Base-by-base conservation (phyloP, 805 yeast genomes). In the Suhomyces prunicola region DNA sequence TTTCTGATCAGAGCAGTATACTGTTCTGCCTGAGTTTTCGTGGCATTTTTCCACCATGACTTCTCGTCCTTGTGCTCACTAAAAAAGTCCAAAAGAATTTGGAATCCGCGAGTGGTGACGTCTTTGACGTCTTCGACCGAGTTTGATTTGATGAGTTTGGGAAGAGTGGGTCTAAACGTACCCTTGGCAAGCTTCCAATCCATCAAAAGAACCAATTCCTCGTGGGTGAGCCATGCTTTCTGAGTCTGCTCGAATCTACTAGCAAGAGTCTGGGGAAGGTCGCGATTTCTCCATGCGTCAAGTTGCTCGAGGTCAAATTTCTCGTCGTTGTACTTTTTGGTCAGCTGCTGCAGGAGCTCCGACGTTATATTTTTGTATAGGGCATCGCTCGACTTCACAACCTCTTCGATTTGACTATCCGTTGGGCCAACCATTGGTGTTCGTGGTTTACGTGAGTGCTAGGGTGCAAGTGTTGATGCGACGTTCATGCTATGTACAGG, bases 181-280 rank as follows among this genome's bases (percentile, higher is more conserved):
- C 70, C 70, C 46, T 60, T 62, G n/a, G 67, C 65, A 44, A 79
- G 67, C 48, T 79, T 79, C 83, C 82, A 79, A 52, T 78, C 81
- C 78, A 79, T 70, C 40, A 78, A 56, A 24, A 70, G 60, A 4
- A 57, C 61, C 59, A 79, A 67, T 55, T 79, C 82, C 1, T 62
- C 66, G 53, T 71, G 71, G n/a, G 69, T 67, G 12, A 78, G 47
- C 66, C 69, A 66, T n/a, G 62, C 49, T 35, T 61, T 33, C 31
- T 59, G 48, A 3, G 55, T 50, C 10, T 58, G 50, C 4, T 61
- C 55, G 52, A 60, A 60, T 44, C 80, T 55, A 15, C 55, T 19
- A 7, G 55, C 46, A 10, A 78, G 40, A 1, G 42, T 23, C 26
- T 48, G 35, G 0, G 81, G 80, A 10, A 78, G 55, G 15, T 58